Evolutionary conservation across 1,139 yeast species (phyloP).

Genomic region (Suhomyces panamericanus): DNA sequence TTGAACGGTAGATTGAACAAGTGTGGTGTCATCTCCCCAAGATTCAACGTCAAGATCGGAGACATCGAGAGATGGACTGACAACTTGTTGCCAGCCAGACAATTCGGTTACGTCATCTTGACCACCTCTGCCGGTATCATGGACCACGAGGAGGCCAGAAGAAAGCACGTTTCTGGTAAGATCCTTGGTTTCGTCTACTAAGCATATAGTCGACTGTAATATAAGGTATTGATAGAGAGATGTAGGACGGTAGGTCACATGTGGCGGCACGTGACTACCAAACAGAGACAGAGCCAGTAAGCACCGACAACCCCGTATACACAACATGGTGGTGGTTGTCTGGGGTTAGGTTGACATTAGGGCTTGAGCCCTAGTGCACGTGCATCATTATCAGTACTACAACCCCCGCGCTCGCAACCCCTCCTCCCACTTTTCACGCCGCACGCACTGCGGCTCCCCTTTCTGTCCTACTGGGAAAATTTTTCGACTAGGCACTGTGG

Average conservation of each 20-base stretch:
- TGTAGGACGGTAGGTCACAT: slow-evolving; percentile 1
- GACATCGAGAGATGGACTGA: slow-evolving; percentile 98
- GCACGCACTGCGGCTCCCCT: slow-evolving; percentile 12
- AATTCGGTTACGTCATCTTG: slow-evolving; percentile 93
- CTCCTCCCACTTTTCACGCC: slow-evolving; percentile 3
- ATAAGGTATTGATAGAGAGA: slow-evolving; percentile 7
- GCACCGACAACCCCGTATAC: too few species aligned
- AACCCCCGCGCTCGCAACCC: background rate
- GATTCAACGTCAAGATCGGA: slow-evolving; percentile 91
- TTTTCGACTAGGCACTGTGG: slow-evolving; percentile 14
- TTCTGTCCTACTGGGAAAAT: slow-evolving; percentile 10
- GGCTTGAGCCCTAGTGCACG: slow-evolving; percentile 1
- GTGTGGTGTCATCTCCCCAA: slow-evolving; percentile 98
- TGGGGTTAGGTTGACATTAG: background rate
- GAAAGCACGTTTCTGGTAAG: slow-evolving; percentile 99
- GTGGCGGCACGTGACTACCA: background rate
- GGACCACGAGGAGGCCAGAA: slow-evolving; percentile 99
- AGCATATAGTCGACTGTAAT: slow-evolving; percentile 14
- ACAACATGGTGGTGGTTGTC: too few species aligned
- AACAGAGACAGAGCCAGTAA: too few species aligned
- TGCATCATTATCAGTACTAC: background rate
- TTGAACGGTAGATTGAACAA: slow-evolving; percentile 97
- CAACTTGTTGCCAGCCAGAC: slow-evolving; percentile 97
- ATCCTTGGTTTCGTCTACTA: slow-evolving; percentile 91
- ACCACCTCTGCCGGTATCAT: slow-evolving; percentile 99